Evolutionary conservation across 495 filamentous ascomycete genomes (phyloP).

Genomic region (Xylaria cubensis): DNA sequence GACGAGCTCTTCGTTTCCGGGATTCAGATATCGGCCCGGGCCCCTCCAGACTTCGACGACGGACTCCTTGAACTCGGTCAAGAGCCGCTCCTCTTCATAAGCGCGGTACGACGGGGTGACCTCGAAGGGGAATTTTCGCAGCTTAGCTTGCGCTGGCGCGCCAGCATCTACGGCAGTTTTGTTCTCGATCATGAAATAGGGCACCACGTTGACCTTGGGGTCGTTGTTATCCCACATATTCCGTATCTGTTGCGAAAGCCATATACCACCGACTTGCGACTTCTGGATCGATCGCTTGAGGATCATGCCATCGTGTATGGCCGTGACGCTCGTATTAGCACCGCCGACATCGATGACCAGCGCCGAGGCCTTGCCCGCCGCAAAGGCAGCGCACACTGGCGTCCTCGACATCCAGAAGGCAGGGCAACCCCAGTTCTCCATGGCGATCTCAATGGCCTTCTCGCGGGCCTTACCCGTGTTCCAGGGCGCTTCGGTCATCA

Average conservation of each 20-base stretch:
- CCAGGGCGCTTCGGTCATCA: conserved; percentile 96
- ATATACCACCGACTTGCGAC: conserved; percentile 85
- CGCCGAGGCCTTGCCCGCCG: conserved; percentile 88
- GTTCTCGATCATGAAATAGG: conserved; percentile 83
- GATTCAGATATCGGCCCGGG: conserved; percentile 68
- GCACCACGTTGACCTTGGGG: conserved; percentile 79
- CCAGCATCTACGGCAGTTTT: conserved; percentile 91
- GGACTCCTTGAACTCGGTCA: conserved; percentile 96
- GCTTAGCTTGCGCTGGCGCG: conserved; percentile 67
- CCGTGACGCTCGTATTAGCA: conserved; percentile 87
- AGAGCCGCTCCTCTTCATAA: conserved; percentile 88
- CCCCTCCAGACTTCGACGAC: conserved; percentile 94
- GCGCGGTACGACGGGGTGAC: conserved; percentile 76
- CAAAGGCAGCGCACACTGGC: conserved; percentile 70
- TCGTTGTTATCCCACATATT: conserved; percentile 75
- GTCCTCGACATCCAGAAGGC: conserved; percentile 85
- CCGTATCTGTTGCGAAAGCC: conserved; percentile 86
- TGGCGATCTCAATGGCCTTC: conserved; percentile 89
- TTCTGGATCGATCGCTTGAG: conserved; percentile 85
- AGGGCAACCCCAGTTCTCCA: conserved; percentile 93
- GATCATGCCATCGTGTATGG: conserved; percentile 92
- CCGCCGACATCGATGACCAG: conserved; percentile 93
- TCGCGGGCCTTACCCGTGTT: conserved; percentile 86
- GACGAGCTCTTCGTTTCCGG: conserved; percentile 70
- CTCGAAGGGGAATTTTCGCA: conserved; percentile 66